phyloP scores from a whole-genome alignment of 2,329 filamentous ascomycete species.

The Epichloe elymi region DNA sequence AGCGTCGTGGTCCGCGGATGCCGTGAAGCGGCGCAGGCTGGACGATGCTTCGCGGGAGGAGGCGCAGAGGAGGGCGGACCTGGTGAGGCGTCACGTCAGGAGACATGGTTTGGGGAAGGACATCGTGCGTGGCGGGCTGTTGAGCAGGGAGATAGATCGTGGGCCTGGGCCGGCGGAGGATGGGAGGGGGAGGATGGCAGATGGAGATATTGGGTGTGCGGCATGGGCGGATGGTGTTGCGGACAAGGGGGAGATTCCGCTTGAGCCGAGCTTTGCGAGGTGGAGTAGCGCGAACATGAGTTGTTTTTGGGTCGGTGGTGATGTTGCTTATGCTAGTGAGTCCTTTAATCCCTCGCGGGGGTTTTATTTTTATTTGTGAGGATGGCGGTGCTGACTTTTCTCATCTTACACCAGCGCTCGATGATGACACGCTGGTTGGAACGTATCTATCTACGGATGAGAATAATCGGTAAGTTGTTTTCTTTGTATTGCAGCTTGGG shows the following conservation, averaged over 20 bases:
- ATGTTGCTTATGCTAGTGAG: slow-evolving; percentile 32
- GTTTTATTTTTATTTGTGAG: background rate
- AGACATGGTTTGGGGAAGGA: slow-evolving; percentile 24
- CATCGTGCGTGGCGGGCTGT: slow-evolving; percentile 15
- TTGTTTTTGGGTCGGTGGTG: slow-evolving; percentile 28
- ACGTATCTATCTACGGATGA: slow-evolving; percentile 30
- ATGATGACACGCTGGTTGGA: slow-evolving; percentile 22
- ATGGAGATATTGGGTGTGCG: slow-evolving; percentile 16
- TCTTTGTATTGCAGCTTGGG: background rate
- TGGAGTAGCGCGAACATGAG: slow-evolving; percentile 21
- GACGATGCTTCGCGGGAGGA: slow-evolving; percentile 24
- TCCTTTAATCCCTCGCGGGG: slow-evolving; percentile 4
- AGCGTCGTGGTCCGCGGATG: slow-evolving; percentile 42
- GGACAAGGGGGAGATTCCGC: slow-evolving; percentile 28
- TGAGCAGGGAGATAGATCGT: slow-evolving; percentile 17
- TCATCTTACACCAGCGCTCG: slow-evolving; percentile 15
- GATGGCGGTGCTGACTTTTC: background rate
- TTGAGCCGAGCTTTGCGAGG: slow-evolving; percentile 18
- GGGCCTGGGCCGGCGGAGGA: slow-evolving; percentile 6
- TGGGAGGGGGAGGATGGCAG: slow-evolving; percentile 12
- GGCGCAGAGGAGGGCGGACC: slow-evolving; percentile 14
- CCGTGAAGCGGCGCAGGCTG: slow-evolving; percentile 41
- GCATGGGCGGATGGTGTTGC: slow-evolving; percentile 27
- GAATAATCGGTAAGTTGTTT: slow-evolving; percentile 23
- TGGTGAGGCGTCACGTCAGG: slow-evolving; percentile 25